Evolutionary conservation across 768 basidiomycete species (phyloP).

Genomic region (Termitomyces sp.): DNA sequence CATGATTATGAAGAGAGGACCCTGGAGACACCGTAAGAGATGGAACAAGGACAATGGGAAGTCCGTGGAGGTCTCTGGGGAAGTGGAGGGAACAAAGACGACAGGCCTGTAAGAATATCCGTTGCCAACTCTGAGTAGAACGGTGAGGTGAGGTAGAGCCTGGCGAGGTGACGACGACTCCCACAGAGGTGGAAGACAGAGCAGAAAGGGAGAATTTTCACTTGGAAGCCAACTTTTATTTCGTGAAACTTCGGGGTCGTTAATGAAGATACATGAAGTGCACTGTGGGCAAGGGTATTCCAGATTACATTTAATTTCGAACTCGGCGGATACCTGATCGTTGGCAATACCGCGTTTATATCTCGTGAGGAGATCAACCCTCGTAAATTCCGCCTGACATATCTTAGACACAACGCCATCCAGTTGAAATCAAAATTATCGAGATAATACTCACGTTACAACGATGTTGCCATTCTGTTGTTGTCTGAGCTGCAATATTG

Average conservation of each 20-base stretch:
- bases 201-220: slow-evolving; percentile 15
- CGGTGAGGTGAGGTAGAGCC: slow-evolving; percentile 2
- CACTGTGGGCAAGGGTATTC: slow-evolving; percentile 68
- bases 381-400: slow-evolving; percentile 65
- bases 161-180: slow-evolving; percentile 18
- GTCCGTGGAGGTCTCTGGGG: slow-evolving; percentile 12
- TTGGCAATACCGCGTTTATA: slow-evolving; percentile 50
- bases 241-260: slow-evolving; percentile 39
- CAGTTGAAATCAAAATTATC: background rate
- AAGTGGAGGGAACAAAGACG: slow-evolving; percentile 7
- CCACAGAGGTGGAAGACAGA: slow-evolving; percentile 26
- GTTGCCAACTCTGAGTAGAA: slow-evolving; percentile 9
- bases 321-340: slow-evolving; percentile 58
- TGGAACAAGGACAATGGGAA: slow-evolving; percentile 6
- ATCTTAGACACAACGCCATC: slow-evolving; percentile 33
- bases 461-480: slow-evolving; percentile 55
- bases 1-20: slow-evolving; percentile 33
- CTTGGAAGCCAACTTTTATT: slow-evolving; percentile 31
- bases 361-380: slow-evolving; percentile 67
- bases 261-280: slow-evolving; percentile 55
- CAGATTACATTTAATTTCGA: slow-evolving; percentile 72
- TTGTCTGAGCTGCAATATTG: slow-evolving; percentile 39
- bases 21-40: slow-evolving; percentile 23
- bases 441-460: slow-evolving; percentile 45
- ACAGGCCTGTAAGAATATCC: slow-evolving; percentile 10